phyloP scores from a whole-genome alignment of 2,329 filamentous ascomycete species.

The Orbilia oligospora region DNA sequence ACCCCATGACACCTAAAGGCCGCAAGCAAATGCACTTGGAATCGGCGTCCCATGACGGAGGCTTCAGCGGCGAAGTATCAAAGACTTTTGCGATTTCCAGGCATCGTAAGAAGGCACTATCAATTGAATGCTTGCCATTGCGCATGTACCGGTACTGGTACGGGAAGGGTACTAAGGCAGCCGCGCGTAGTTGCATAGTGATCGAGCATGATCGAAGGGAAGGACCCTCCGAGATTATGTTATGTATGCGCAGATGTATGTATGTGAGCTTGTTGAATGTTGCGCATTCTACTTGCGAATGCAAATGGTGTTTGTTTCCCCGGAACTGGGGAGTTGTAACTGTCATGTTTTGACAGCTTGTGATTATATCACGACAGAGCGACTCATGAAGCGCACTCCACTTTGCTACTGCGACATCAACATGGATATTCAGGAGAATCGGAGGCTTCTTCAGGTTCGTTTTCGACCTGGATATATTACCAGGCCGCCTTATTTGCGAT shows the following conservation, averaged over 20 bases:
- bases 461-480: conserved; percentile 11
- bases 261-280: conserved; percentile 20
- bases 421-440: conserved; percentile 31
- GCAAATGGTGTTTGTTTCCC: conserved; percentile 21
- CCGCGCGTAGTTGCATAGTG: conserved; percentile 56
- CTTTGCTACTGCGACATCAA: conserved; percentile 21
- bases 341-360: conserved; percentile 52
- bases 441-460: conserved; percentile 6
- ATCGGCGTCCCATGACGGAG: conserved; percentile 60
- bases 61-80: conserved; percentile 28
- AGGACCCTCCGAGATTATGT: conserved; percentile 12
- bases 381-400: conserved; percentile 32
- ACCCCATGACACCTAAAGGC: conserved; percentile 54
- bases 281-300: conserved; percentile 11
- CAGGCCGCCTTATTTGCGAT: conserved; percentile 30
- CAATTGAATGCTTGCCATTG: conserved; percentile 26
- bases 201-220: conserved; percentile 36
- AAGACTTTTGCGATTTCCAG: conserved; percentile 35
- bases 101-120: conserved; percentile 30
- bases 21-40: conserved; percentile 43
- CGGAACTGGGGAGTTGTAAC: background rate
- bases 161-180: conserved; percentile 50
- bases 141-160: conserved; percentile 50
- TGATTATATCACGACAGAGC: conserved; percentile 57
- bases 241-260: conserved; percentile 8